Percentiles rank a stretch among this genome's conserved stretches.
Evolutionary conservation across 2,329 filamentous ascomycete species (phyloP).

Genomic region (Fusarium paranaense): DNA sequence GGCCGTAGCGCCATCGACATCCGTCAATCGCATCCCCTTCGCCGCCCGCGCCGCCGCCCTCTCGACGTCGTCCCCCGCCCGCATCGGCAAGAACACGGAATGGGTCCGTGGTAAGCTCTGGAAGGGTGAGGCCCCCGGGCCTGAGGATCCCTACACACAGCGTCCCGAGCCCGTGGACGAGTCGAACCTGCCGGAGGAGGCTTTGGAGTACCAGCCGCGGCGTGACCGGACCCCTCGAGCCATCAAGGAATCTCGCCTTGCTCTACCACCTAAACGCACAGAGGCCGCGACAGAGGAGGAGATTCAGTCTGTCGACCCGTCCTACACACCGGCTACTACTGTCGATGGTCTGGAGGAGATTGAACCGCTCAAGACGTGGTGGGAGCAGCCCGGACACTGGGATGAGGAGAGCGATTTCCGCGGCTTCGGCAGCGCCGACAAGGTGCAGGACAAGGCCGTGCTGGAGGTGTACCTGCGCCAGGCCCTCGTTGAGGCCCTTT

Average conservation of each 20-base stretch:
- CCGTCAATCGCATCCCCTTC: constrained; percentile 44
- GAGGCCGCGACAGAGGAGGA: constrained; percentile 51
- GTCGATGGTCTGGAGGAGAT: constrained; percentile 61
- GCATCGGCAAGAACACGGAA: constrained; percentile 48
- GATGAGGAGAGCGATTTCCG: constrained; percentile 56
- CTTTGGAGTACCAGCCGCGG: constrained; percentile 23
- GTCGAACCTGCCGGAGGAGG: constrained; percentile 49
- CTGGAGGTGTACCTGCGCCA: constrained; percentile 62
- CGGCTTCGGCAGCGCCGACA: constrained; percentile 56
- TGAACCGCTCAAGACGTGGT: constrained; percentile 62
- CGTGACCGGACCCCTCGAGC: constrained; percentile 41
- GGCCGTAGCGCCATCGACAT: constrained; percentile 37
- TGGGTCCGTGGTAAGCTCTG: constrained; percentile 55
- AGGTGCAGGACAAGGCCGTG: constrained; percentile 56
- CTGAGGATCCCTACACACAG: constrained; percentile 55
- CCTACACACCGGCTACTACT: constrained; percentile 61
- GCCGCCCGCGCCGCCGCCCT: constrained; percentile 42
- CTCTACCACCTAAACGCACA: constrained; percentile 48
- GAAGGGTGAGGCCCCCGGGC: constrained; percentile 54
- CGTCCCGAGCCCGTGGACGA: constrained; percentile 42
- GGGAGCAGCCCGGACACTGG: constrained; percentile 67
- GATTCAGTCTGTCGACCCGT: constrained; percentile 44
- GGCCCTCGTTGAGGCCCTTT: constrained; percentile 65
- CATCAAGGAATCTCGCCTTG: constrained; percentile 46
- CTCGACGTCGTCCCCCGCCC: constrained; percentile 50